Percentiles rank a stretch among this genome's conserved stretches.
These are phyloP conservation scores for Annona cherimola DNA, from an alignment of 164 flowering plant species.

Conservation along the genomic window DNA sequence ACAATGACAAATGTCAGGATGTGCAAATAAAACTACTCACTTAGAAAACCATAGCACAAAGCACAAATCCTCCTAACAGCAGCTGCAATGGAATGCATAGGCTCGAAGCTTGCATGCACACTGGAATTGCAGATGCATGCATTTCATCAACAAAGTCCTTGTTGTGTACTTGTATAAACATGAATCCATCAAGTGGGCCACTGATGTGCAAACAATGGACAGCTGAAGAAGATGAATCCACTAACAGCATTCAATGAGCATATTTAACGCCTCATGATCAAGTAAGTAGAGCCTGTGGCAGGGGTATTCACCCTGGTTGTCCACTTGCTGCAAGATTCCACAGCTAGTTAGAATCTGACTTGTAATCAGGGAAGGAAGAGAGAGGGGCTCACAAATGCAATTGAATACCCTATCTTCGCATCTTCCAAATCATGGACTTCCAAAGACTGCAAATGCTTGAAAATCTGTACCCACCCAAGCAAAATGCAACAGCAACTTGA, in stretches of 20 bases:
- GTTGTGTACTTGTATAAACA: background rate
- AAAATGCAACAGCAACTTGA: background rate
- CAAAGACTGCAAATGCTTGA: conserved; percentile 63
- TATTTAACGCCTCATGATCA: background rate
- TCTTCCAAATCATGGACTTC: conserved; percentile 85
- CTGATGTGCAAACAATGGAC: background rate
- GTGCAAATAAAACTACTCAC: background rate
- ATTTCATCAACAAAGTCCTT: background rate
- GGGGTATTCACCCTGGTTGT: background rate
- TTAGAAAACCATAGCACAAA: background rate
- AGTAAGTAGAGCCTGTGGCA: background rate
- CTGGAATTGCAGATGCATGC: background rate
- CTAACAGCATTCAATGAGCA: background rate
- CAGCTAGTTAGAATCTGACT: background rate
- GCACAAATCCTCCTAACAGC: no score
- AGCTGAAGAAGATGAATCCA: background rate
- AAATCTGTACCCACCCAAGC: conserved; percentile 40
- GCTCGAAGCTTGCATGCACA: background rate
- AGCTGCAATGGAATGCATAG: background rate
- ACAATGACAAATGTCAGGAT: conserved; percentile 2
- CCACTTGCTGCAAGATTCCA: background rate
- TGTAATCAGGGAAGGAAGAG: background rate
- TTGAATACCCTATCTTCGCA: conserved; percentile 77
- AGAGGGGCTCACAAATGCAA: conserved; percentile 65
- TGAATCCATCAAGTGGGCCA: background rate